Evolutionary conservation across 2,329 filamentous ascomycete species (phyloP).

Genomic region (Leptographium procerum): DNA sequence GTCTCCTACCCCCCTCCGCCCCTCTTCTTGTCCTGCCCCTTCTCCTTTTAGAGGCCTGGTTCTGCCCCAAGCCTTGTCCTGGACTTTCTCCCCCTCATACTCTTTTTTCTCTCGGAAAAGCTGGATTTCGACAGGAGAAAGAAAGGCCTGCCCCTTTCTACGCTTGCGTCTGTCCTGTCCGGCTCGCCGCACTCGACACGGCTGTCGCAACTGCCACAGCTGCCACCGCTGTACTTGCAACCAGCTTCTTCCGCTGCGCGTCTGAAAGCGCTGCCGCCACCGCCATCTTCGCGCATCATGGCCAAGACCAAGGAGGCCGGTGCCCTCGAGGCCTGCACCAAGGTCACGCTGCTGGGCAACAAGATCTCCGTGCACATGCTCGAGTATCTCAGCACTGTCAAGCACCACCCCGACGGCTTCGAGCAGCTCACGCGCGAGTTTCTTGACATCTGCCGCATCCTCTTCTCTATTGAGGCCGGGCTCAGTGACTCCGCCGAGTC

Average conservation of each 20-base stretch:
- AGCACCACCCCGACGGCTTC: conserved; percentile 42
- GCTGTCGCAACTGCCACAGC: neutral
- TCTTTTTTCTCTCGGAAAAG: neutral
- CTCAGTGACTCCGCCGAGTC: conserved; percentile 36
- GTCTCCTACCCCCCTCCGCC: neutral
- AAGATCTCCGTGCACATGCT: conserved; percentile 54
- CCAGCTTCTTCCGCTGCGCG: neutral
- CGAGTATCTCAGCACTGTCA: conserved; percentile 48
- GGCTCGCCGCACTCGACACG: neutral
- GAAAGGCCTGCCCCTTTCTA: conserved; percentile 4
- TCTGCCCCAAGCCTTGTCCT: neutral
- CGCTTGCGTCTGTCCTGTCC: neutral
- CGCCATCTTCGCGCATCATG: conserved; percentile 11
- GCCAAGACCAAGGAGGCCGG: conserved; percentile 19
- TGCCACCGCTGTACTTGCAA: neutral
- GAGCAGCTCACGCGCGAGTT: conserved; percentile 52
- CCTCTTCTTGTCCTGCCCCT: neutral
- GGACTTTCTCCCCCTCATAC: neutral
- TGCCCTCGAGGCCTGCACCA: conserved; percentile 40
- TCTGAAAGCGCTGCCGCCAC: neutral
- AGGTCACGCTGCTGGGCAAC: conserved; percentile 49
- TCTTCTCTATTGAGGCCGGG: conserved; percentile 59
- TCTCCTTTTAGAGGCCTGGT: neutral
- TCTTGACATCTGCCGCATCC: conserved; percentile 52
- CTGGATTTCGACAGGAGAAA: conserved; percentile 1